A percentile compares a stretch with the other conserved stretches of the same genome.
Evolutionary conservation across 371 early-diverging fungal species (phyloP).

Genomic region (Mucor saturninus): DNA sequence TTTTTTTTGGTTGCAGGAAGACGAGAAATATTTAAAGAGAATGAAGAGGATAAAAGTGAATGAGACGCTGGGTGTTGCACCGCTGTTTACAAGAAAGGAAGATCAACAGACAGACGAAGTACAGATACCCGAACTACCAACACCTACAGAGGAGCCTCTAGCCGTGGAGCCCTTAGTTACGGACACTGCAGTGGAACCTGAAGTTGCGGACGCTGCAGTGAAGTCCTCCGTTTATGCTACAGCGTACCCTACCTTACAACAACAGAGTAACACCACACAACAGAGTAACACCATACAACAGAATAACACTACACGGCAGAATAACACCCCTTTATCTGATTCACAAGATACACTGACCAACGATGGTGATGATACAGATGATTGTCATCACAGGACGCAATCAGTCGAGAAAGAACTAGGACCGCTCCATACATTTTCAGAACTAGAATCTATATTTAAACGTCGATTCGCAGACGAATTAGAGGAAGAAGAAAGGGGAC

Average conservation of each 20-base stretch:
- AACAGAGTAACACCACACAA: no score
- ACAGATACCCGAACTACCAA: not conserved
- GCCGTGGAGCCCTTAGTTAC: no score
- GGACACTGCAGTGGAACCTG: no score
- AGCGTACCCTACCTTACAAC: no score
- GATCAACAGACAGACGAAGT: not conserved
- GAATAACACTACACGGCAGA: no score
- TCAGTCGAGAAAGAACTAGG: not conserved
- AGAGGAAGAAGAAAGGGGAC: not conserved
- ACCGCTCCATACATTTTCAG: not conserved
- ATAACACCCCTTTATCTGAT: no score
- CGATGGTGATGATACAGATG: no score
- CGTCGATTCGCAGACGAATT: not conserved
- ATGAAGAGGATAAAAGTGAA: constrained; percentile 15
- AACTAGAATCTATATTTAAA: constrained; percentile 3
- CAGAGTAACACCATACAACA: no score
- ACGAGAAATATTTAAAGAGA: constrained; percentile 12
- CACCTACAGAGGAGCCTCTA: not conserved
- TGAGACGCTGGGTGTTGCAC: not conserved
- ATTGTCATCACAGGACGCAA: no score
- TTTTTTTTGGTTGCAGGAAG: constrained; percentile 7
- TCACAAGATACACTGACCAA: no score
- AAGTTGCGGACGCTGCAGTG: no score
- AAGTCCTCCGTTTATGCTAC: no score
- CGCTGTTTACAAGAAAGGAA: constrained; percentile 13